phyloP scores from a whole-genome alignment of 2,329 filamentous ascomycete genomes.

The Pseudomassariella vexata region DNA sequence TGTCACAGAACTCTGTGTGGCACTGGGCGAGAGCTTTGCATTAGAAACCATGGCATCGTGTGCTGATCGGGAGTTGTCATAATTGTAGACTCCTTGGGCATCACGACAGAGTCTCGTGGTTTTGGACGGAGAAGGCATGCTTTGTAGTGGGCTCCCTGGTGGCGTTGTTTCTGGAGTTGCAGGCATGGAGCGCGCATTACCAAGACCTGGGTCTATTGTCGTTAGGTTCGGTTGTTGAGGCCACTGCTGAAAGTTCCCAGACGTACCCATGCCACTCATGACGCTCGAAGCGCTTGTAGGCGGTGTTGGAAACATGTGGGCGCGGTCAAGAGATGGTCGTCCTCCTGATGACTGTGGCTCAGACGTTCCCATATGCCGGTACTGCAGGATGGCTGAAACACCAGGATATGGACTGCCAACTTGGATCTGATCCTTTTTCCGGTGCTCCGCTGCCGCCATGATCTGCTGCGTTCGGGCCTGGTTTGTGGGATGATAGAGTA shows the following conservation, averaged over 20 bases:
- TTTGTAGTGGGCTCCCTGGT: slow-evolving; percentile 69
- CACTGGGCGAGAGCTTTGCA: no score
- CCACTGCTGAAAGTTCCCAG: slow-evolving; percentile 82
- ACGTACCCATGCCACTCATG: slow-evolving; percentile 65
- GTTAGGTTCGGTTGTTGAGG: slow-evolving; percentile 61
- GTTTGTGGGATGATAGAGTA: not conserved
- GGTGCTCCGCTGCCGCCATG: not conserved
- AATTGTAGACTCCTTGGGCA: no score
- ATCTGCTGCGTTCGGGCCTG: not conserved
- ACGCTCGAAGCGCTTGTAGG: slow-evolving; percentile 89
- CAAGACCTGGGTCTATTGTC: slow-evolving; percentile 74
- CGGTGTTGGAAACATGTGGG: slow-evolving; percentile 90
- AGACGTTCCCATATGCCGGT: slow-evolving; percentile 54
- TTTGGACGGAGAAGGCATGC: no score
- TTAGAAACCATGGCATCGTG: no score
- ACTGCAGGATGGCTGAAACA: slow-evolving; percentile 47
- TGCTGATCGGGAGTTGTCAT: no score
- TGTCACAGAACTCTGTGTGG: no score
- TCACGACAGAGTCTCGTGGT: no score
- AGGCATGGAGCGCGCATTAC: slow-evolving; percentile 78
- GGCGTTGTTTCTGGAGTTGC: slow-evolving; percentile 89
- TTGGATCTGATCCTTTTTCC: slow-evolving; percentile 23
- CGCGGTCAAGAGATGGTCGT: slow-evolving; percentile 73
- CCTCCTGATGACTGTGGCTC: slow-evolving; percentile 54
- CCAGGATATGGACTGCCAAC: slow-evolving; percentile 53